Conservation (phyloP, 2,329 filamentous ascomycete genomes). For the Geosmithia flava region DNA sequence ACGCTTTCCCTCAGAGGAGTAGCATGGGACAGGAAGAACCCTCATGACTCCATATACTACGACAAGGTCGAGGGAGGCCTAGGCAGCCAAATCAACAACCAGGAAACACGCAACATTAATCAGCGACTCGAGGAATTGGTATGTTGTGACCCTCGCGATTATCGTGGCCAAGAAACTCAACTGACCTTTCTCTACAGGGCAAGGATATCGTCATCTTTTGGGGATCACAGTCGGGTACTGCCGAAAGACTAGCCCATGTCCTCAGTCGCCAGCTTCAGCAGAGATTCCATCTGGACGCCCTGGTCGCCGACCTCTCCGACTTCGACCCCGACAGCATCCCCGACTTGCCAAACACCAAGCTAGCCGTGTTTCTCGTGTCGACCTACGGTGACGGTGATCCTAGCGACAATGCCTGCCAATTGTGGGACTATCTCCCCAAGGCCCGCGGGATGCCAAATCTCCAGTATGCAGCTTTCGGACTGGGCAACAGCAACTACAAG, state of each 20-base stretch:
- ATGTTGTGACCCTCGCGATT: no score
- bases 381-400: slow-evolving; percentile 26
- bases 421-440: slow-evolving; percentile 14
- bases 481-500: slow-evolving; percentile 25
- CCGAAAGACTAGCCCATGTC: slow-evolving; percentile 77
- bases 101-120: no score
- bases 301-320: slow-evolving; percentile 2
- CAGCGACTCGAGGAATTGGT: no score
- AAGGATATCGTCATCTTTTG: slow-evolving; percentile 29
- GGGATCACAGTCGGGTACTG: slow-evolving; percentile 90
- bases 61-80: no score
- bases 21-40: no score
- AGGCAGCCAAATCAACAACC: no score
- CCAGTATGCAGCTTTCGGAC: slow-evolving; percentile 21
- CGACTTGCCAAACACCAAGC: neutral
- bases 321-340: slow-evolving; percentile 1
- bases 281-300: slow-evolving; percentile 27
- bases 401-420: slow-evolving; percentile 17
- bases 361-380: slow-evolving; percentile 2
- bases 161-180: no score
- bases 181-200: no score
- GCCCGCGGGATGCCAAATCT: slow-evolving; percentile 4
- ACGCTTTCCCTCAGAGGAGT: no score
- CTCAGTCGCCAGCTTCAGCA: slow-evolving; percentile 83
- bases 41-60: no score